Evolutionary conservation across 306 rosid genomes (phyloP), one percentile per base, ranked within the genome.

Genomic region (Quercus rubra): DNA sequence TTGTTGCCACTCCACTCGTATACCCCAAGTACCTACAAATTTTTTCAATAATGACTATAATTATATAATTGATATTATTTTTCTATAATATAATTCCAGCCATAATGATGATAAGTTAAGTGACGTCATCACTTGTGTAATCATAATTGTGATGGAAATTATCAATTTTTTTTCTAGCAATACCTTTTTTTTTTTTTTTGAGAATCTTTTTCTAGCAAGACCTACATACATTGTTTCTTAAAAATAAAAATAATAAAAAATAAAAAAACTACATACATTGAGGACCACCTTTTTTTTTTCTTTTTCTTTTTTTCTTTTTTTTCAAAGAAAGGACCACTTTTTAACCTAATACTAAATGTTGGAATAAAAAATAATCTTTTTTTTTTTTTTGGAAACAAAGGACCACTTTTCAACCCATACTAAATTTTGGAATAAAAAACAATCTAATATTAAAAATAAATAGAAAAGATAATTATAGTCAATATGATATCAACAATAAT

Each of bases 11-110:
- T 38, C 43, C 25, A 61, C 5, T 61, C 6, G 4, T 46, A 12
- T 23, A 93, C 92, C 4, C 96, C 97, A 74, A 91, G 88, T 31
- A 91, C 82, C 94, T 89, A 38, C 83, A 55, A 49, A 17, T 9
- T 14, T 15, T 19, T 18, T n/a, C 27, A 71, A 25, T 43, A 27
- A 38, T 51, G 7, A 43, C 7, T 72, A 15, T 49, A 20, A 38
- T 43, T 17, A 28, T 30, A 4, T 28, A 4, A 4, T 30, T 21
- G 12, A 8, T 58, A 7, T 58, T 21, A 58, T 20, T 58, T 46
- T 46, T 10, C 14, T 46, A 46, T 9, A 46, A 12, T 63, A 11
- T 62, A 31, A 62, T 17, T 15, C 49, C 49, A 33, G 35, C 23
- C 9, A 66, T 18, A 66, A 5, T 6, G 14, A 66, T 18, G 51